Evolutionary conservation across 192 early-diverging fungal genomes (phyloP).

Genomic region (Geranomyces variabilis): DNA sequence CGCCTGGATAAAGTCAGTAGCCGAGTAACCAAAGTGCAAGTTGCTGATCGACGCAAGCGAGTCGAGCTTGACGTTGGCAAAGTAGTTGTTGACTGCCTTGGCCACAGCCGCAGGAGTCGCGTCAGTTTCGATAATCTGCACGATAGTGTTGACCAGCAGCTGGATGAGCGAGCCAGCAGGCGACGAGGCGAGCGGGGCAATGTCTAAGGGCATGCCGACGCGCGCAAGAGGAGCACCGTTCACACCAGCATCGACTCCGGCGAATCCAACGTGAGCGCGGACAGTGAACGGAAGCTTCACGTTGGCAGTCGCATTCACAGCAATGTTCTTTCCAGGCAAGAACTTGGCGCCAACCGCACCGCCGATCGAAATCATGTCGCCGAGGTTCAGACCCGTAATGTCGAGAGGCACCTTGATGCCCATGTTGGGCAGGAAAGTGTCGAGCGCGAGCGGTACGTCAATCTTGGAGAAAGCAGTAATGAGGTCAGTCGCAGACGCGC

Average conservation of each 20-base stretch:
- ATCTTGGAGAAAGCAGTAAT: constrained; percentile 34
- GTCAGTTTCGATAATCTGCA: constrained; percentile 16
- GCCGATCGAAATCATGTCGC: background rate
- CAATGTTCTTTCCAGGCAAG: constrained; percentile 24
- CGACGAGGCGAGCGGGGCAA: constrained; percentile 9
- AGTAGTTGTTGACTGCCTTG: constrained; percentile 30
- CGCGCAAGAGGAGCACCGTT: constrained; percentile 29
- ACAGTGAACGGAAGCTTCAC: constrained; percentile 23
- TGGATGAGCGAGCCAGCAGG: background rate
- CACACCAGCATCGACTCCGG: constrained; percentile 26
- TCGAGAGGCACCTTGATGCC: constrained; percentile 30
- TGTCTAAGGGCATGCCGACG: constrained; percentile 23
- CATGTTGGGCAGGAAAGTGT: constrained; percentile 22
- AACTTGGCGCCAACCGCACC: constrained; percentile 20
- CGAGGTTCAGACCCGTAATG: background rate
- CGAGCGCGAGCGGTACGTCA: constrained; percentile 16
- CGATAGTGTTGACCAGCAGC: constrained; percentile 19
- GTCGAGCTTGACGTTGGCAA: constrained; percentile 14
- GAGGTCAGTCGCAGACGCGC: constrained; percentile 16
- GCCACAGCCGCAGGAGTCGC: constrained; percentile 23
- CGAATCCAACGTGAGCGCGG: constrained; percentile 9
- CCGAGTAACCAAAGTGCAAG: constrained; percentile 20
- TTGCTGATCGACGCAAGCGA: constrained; percentile 10
- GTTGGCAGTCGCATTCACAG: constrained; percentile 17
- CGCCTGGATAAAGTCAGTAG: constrained; percentile 26